These are phyloP conservation scores for Gossypium herbaceum DNA, from an alignment of 345 rosid genomes.

Conservation along the genomic window DNA sequence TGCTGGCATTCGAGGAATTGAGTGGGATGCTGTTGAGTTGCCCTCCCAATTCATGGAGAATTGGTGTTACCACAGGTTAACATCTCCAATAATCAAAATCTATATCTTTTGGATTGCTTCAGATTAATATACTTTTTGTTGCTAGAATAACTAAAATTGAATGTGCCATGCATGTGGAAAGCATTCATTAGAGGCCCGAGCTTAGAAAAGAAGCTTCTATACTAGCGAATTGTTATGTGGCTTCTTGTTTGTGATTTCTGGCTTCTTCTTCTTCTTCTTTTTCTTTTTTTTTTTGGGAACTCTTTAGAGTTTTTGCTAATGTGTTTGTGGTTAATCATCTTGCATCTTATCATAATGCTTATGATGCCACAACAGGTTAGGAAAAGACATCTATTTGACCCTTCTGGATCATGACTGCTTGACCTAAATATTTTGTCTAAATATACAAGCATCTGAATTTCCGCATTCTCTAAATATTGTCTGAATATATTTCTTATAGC, in stretches of 20 bases:
- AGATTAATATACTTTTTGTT: background rate
- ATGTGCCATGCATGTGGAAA: background rate
- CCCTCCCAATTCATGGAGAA: constrained; percentile 98
- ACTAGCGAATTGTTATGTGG: background rate
- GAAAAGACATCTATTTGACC: background rate
- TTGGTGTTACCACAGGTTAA: constrained; percentile 94
- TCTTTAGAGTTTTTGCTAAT: background rate
- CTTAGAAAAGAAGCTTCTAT: background rate
- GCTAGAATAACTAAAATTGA: background rate
- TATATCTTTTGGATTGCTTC: background rate
- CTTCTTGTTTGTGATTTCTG: background rate
- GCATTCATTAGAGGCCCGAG: background rate
- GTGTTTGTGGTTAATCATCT: background rate
- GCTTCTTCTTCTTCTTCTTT: too few relatives aligned
- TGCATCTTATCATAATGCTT: background rate
- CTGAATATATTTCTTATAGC: background rate
- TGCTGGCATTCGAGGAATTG: constrained; percentile 80
- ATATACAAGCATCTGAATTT: background rate
- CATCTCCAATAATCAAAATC: background rate
- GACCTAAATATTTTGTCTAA: background rate
- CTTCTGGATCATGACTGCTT: background rate
- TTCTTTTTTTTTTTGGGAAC: background rate
- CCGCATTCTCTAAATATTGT: background rate
- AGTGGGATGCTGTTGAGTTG: constrained; percentile 95
- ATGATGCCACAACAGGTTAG: background rate